phyloP scores from a whole-genome alignment of 371 early-diverging fungal genomes.

The Batkoa obscura region DNA sequence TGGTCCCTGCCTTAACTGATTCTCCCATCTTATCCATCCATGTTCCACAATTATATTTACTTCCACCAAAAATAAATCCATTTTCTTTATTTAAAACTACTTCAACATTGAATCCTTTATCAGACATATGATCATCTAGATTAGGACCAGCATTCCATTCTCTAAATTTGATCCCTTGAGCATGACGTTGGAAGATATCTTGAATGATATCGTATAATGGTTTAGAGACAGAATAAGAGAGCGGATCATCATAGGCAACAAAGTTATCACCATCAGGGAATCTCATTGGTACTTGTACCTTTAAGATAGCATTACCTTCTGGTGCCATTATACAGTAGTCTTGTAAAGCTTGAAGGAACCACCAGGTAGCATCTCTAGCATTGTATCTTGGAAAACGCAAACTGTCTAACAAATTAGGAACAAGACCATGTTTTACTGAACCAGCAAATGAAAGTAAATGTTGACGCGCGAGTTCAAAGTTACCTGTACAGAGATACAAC shows the following conservation, averaged over 20 bases:
- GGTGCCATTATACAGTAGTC: conserved; percentile 58
- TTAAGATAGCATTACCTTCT: conserved; percentile 55
- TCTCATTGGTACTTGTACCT: conserved; percentile 48
- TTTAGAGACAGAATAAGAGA: conserved; percentile 29
- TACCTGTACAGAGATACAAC: conserved; percentile 59
- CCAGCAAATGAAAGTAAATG: conserved; percentile 83
- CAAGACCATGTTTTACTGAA: conserved; percentile 74
- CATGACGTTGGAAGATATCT: conserved; percentile 81
- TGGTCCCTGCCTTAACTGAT: conserved; percentile 71
- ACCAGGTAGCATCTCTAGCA: conserved; percentile 93
- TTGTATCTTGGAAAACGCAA: conserved; percentile 79
- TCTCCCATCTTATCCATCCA: conserved; percentile 99
- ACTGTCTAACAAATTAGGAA: conserved; percentile 85
- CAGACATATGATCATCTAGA: conserved; percentile 80
- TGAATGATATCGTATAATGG: conserved; percentile 75
- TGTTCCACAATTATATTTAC: conserved; percentile 86
- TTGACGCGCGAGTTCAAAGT: conserved; percentile 52
- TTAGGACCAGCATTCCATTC: conserved; percentile 85
- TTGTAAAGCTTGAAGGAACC: conserved; percentile 76
- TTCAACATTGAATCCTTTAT: conserved; percentile 72
- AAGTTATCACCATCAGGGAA: conserved; percentile 60
- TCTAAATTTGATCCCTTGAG: conserved; percentile 76
- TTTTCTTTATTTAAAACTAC: conserved; percentile 42
- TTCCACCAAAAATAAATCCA: conserved; percentile 80
- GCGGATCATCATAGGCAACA: conserved; percentile 37